phyloP scores from a whole-genome alignment of 192 early-diverging fungal genomes.

The Entomortierella lignicola region DNA sequence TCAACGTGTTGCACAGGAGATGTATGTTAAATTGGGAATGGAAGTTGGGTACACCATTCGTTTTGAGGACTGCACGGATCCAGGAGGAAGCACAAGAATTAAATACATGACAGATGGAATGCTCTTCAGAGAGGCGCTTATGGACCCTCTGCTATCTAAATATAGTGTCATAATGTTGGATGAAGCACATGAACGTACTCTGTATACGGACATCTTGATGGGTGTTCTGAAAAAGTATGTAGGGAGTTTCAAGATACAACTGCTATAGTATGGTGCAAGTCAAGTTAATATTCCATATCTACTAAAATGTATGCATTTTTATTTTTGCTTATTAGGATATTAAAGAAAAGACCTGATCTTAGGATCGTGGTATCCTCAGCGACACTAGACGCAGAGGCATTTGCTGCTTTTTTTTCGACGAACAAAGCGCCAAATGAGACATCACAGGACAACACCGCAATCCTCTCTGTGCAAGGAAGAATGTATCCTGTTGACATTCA shows the following conservation, averaged over 20 bases:
- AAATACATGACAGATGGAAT: constrained; percentile 92
- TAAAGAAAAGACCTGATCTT: constrained; percentile 76
- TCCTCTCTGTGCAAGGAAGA: constrained; percentile 80
- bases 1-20: constrained; percentile 80
- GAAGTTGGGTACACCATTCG: constrained; percentile 84
- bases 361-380: constrained; percentile 82
- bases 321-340: constrained; percentile 63
- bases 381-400: constrained; percentile 82
- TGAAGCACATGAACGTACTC: constrained; percentile 79
- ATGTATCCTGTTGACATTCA: constrained; percentile 78
- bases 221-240: constrained; percentile 87
- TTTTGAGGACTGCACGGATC: constrained; percentile 75
- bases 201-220: constrained; percentile 80
- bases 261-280: too few relatives aligned
- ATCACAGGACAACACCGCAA: constrained; percentile 65
- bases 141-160: constrained; percentile 77
- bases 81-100: constrained; percentile 64
- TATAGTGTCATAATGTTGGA: constrained; percentile 87
- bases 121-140: constrained; percentile 81
- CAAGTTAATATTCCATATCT: too few relatives aligned
- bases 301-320: neutral
- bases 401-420: constrained; percentile 77
- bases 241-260: too few relatives aligned
- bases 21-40: constrained; percentile 70
- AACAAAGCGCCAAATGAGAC: too few relatives aligned